Base-by-base conservation (phyloP, 495 filamentous ascomycete species). In the Pyrenula aspistea region DNA sequence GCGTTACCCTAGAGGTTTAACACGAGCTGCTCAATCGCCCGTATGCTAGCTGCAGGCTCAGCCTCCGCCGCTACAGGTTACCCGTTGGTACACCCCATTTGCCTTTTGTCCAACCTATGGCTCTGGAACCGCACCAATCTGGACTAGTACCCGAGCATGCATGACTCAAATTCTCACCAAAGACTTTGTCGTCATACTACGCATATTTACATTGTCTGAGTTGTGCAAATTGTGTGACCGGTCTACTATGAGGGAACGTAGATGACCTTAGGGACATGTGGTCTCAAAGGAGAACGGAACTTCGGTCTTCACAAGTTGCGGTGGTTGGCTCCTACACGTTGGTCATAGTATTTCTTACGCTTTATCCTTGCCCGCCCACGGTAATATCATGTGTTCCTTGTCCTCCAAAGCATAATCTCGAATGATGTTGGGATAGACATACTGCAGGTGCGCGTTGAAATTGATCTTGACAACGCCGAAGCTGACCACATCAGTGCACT, bases 341-440 rank as follows among this genome's bases (percentile, higher is more conserved):
- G 85, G 65, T 96, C 92, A 73, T 93, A 97, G 83, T 80, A 92
- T 80, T 96, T 96, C 86, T 98, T 98, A 82, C 62, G 93, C 93
- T 84, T 96, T 96, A 77, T 92, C 87, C 22, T 80, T 78, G 55
- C 92, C 94, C 97, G 64, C 94, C 93, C 64, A 97, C 86, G 61
- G 85, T 25, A 77, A 77, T 74, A 78, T 73, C 61, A 99, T 68
- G 78, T 96, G 97, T 59, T 97, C 91, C 81, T 95, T 91, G 80
- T 97, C 97, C 65, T 82, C 86, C 60, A 88, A 73, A 62, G 97
- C 77, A 78, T 91, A 96, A 76, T 96, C 91, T 65, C 92, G 86
- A 76, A 96, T 84, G 71, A 93, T 93, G 57, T 74, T 74, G 49
- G 95, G 74, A 82, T 96, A 97, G 19, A 90, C 88, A 66, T 70